Percentiles rank a stretch among this genome's conserved stretches.
These are phyloP conservation scores for Haberlea rhodopensis DNA, from an alignment of 257 asterid genomes.

Conservation along the genomic window DNA sequence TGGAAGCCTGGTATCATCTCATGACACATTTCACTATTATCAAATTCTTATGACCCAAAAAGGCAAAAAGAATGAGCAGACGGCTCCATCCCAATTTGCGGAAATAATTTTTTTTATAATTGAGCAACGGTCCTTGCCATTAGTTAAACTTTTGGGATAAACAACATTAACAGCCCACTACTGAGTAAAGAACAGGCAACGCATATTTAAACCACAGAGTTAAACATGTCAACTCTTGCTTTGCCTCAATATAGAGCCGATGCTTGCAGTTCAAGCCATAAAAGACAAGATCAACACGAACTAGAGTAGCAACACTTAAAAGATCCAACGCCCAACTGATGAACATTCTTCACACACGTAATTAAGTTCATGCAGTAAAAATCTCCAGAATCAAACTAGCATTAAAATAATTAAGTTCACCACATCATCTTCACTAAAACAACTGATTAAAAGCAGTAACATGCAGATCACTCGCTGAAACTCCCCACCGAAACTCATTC, in stretches of 20 bases:
- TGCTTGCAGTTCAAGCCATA: slow-evolving; percentile 22
- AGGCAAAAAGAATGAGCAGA: neutral
- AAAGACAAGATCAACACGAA: neutral
- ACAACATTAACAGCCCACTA: slow-evolving; percentile 2
- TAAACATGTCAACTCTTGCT: slow-evolving; percentile 18
- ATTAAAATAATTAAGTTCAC: neutral
- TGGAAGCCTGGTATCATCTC: neutral
- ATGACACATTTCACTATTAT: neutral
- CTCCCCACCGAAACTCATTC: slow-evolving; percentile 19
- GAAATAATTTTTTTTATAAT: slow-evolving; percentile 13
- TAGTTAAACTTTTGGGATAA: slow-evolving; percentile 8
- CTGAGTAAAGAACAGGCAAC: slow-evolving; percentile 12
- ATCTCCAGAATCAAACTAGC: neutral
- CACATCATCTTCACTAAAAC: neutral
- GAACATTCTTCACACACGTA: neutral
- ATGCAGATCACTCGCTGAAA: slow-evolving; percentile 40
- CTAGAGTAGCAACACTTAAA: neutral
- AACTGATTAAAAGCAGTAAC: slow-evolving; percentile 18
- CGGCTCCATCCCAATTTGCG: slow-evolving; percentile 16
- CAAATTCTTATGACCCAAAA: neutral
- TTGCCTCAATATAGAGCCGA: slow-evolving; percentile 10
- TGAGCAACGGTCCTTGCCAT: no score
- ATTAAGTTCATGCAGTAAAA: neutral
- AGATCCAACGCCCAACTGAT: neutral
- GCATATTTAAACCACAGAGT: slow-evolving; percentile 4